Conservation (phyloP, 306 rosid genomes). For the Quercus agrifolia region DNA sequence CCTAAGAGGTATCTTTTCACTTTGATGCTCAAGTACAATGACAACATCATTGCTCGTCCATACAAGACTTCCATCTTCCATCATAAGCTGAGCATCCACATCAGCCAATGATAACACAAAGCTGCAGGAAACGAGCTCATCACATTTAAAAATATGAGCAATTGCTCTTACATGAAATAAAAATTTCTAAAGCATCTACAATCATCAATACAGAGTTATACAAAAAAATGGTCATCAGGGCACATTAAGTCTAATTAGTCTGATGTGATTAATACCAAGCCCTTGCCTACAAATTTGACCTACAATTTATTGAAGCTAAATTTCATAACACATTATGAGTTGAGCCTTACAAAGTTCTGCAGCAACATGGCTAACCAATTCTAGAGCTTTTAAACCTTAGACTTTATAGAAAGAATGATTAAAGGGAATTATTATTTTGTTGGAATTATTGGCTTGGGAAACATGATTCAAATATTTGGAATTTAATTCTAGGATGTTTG, state of each 20-base stretch:
- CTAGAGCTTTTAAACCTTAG: background rate
- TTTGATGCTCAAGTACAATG: conserved; percentile 94
- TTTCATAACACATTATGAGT: background rate
- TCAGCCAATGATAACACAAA: conserved; percentile 93
- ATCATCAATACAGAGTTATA: background rate
- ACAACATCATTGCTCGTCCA: conserved; percentile 94
- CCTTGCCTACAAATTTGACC: background rate
- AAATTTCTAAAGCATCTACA: conserved; percentile 1
- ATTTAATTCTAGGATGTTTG: too few relatives aligned
- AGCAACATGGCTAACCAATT: background rate
- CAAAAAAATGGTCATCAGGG: conserved; percentile 7
- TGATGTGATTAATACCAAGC: background rate
- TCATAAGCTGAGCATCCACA: conserved; percentile 84
- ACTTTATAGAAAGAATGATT: background rate
- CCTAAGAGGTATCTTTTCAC: conserved; percentile 84
- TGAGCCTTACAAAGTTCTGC: background rate
- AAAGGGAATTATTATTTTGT: background rate
- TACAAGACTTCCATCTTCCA: conserved; percentile 94
- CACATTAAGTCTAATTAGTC: background rate
- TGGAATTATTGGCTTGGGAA: too few relatives aligned
- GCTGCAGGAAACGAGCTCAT: conserved; percentile 41
- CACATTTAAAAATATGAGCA: conserved; percentile 12
- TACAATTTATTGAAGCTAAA: background rate
- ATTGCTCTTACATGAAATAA: conserved; percentile 17
- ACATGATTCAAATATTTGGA: too few relatives aligned